Evolutionary conservation across 345 rosid genomes (phyloP).

Genomic region (Physaria fendleri): DNA sequence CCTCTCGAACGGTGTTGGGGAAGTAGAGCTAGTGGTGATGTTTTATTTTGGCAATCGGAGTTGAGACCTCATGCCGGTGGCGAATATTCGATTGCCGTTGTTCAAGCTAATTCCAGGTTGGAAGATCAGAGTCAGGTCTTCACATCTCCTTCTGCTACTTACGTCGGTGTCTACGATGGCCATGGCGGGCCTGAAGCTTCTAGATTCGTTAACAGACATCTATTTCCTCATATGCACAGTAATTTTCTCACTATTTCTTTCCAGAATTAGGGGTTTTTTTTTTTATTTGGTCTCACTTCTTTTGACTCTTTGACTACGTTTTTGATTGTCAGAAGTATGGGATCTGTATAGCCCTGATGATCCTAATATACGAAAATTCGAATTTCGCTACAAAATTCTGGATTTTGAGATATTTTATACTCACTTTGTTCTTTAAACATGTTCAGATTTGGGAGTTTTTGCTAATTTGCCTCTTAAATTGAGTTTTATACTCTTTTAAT

Average conservation of each 20-base stretch:
- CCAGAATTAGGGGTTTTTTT: not conserved
- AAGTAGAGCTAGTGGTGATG: constrained; percentile 53
- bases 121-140: constrained; percentile 95
- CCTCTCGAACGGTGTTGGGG: constrained; percentile 74
- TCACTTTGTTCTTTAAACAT: not conserved
- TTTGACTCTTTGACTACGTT: constrained; percentile 2
- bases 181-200: constrained; percentile 99
- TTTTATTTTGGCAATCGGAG: constrained; percentile 76
- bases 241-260: constrained; percentile 13
- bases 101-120: constrained; percentile 72
- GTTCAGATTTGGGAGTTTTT: not conserved
- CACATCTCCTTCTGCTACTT: constrained; percentile 69
- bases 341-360: not conserved
- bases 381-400: not conserved
- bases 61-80: constrained; percentile 77
- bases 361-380: not conserved
- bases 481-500: not conserved
- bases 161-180: constrained; percentile 89
- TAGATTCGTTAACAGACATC: constrained; percentile 74
- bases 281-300: too few species aligned
- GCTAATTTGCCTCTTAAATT: not conserved
- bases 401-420: not conserved
- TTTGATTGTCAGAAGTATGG: not conserved
- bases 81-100: constrained; percentile 91
- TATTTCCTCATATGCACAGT: constrained; percentile 78